These are phyloP conservation scores for Thermothielavioides terrestris DNA, from an alignment of 495 filamentous ascomycete species.

Conservation along the genomic window DNA sequence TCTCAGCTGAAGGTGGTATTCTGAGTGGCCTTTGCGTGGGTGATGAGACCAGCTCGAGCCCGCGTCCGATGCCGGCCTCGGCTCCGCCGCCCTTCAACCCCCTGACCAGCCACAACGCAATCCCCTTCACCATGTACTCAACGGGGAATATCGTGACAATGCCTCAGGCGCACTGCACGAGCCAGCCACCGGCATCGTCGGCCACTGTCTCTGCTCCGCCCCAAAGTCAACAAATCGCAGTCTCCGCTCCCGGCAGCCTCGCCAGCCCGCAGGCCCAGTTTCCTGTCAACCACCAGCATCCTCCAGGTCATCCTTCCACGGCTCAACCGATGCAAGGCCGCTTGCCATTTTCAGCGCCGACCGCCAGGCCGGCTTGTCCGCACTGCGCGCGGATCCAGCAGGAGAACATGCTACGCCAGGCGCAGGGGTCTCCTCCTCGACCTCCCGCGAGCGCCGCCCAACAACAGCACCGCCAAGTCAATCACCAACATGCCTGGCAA, in stretches of 20 bases:
- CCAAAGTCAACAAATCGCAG: background rate
- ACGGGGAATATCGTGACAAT: constrained; percentile 11
- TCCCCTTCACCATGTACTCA: constrained; percentile 13
- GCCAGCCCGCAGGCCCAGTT: background rate
- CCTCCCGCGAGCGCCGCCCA: background rate
- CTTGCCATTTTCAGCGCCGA: background rate
- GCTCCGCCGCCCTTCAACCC: background rate
- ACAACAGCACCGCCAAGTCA: background rate
- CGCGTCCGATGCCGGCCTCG: no score
- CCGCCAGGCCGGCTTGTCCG: background rate
- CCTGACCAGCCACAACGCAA: constrained; percentile 1
- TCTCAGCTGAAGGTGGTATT: background rate
- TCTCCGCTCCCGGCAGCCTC: background rate
- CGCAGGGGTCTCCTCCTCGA: background rate
- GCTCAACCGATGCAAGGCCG: background rate
- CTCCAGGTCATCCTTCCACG: background rate
- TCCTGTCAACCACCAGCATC: background rate
- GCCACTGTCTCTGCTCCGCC: background rate
- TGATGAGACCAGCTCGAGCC: no score
- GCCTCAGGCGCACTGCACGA: background rate
- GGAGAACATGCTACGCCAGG: background rate
- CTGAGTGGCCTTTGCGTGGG: no score
- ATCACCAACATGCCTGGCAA: background rate
- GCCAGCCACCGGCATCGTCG: background rate
- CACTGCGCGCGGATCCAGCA: background rate